Percentiles rank a stretch among this genome's conserved stretches.
Conservation (phyloP, 495 filamentous ascomycete genomes). For the Ascodesmis nigricans region DNA sequence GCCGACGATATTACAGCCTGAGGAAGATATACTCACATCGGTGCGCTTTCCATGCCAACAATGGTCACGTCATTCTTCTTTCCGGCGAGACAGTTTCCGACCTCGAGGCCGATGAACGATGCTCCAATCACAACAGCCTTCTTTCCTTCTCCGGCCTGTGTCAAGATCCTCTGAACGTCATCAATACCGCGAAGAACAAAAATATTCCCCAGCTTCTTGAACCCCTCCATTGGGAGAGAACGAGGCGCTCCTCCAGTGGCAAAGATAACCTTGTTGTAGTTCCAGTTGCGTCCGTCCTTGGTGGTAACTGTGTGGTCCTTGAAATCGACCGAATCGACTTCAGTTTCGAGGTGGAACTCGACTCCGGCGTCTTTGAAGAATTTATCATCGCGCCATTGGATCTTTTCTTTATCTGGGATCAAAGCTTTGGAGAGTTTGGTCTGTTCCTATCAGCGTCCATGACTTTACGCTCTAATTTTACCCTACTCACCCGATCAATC, state of each 20-base stretch:
- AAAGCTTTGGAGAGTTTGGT: constrained; percentile 91
- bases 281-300: constrained; percentile 40
- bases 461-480: neutral
- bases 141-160: constrained; percentile 61
- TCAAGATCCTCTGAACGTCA: constrained; percentile 52
- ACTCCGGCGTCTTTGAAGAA: constrained; percentile 63
- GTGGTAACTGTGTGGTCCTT: constrained; percentile 45
- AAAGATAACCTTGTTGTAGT: constrained; percentile 75
- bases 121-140: constrained; percentile 81
- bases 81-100: constrained; percentile 51
- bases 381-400: constrained; percentile 46
- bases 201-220: constrained; percentile 69
- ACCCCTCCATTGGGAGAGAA: constrained; percentile 57
- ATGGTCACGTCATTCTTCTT: constrained; percentile 65
- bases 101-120: constrained; percentile 58
- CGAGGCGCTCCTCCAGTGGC: constrained; percentile 66
- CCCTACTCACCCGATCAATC: constrained; percentile 40
- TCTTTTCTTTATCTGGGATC: constrained; percentile 56
- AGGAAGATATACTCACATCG: constrained; percentile 26
- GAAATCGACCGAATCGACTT: constrained; percentile 61
- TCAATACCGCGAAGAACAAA: constrained; percentile 57
- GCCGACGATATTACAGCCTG: neutral
- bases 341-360: constrained; percentile 43
- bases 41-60: constrained; percentile 74
- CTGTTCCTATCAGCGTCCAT: neutral